Conservation (phyloP, 495 filamentous ascomycete genomes). For the Xylaria castorea region DNA sequence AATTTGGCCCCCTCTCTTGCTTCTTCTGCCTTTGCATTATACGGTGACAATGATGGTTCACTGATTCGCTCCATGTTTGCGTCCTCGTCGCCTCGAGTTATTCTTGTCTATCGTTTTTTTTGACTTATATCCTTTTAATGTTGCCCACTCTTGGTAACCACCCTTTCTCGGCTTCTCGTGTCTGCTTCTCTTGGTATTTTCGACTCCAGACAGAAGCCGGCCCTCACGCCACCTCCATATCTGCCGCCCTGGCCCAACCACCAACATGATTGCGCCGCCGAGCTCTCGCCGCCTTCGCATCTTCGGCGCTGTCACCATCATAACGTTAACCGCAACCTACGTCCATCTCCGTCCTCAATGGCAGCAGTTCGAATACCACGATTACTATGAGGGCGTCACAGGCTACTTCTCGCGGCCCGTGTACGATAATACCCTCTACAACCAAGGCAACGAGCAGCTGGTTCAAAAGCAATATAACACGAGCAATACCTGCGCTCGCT, state of each 20-base stretch:
- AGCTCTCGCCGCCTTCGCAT: slow-evolving; percentile 37
- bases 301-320: slow-evolving; percentile 30
- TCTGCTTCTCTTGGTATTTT: not conserved
- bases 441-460: slow-evolving; percentile 34
- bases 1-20: not conserved
- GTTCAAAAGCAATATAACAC: slow-evolving; percentile 39
- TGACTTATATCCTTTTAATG: slow-evolving; percentile 12
- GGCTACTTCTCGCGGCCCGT: slow-evolving; percentile 35
- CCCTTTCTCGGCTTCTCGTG: not conserved
- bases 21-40: slow-evolving; percentile 16
- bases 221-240: not conserved
- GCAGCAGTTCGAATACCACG: slow-evolving; percentile 37
- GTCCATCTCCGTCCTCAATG: slow-evolving; percentile 35
- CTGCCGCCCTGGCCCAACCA: not conserved
- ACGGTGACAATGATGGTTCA: slow-evolving; percentile 8
- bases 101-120: slow-evolving; percentile 17
- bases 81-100: not conserved
- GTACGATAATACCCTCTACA: slow-evolving; percentile 41
- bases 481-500: slow-evolving; percentile 37
- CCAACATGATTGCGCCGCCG: slow-evolving; percentile 38
- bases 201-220: not conserved
- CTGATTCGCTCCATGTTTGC: not conserved
- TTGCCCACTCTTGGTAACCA: slow-evolving; percentile 15
- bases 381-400: slow-evolving; percentile 40
- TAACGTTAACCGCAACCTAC: slow-evolving; percentile 33